A percentile compares a stretch with the other conserved stretches of the same genome.
Evolutionary conservation across 805 yeast genomes (phyloP).

Genomic region (Ogataea trehaloabstinens): DNA sequence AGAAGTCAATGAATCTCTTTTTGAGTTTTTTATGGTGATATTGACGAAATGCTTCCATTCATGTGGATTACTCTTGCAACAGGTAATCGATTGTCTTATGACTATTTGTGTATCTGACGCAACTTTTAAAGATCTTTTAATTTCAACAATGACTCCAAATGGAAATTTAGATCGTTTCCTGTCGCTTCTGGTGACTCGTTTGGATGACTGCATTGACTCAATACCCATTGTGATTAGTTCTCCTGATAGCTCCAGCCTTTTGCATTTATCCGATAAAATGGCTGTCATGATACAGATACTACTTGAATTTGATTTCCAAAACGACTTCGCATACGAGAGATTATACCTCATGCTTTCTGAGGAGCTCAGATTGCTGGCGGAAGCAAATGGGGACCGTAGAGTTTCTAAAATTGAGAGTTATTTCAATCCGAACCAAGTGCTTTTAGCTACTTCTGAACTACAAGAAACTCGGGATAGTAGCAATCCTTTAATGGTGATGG

Average conservation of each 20-base stretch:
- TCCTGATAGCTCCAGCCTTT: conserved; percentile 26
- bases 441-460: conserved; percentile 21
- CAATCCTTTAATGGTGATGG: conserved; percentile 16
- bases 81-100: conserved; percentile 32
- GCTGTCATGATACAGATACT: conserved; percentile 10
- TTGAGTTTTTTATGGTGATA: conserved; percentile 30
- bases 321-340: conserved; percentile 5
- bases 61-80: conserved; percentile 36
- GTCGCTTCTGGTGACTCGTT: conserved; percentile 2
- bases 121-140: conserved; percentile 5
- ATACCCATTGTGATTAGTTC: conserved; percentile 22
- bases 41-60: conserved; percentile 34
- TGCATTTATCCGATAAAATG: conserved; percentile 10
- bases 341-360: conserved; percentile 12
- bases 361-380: conserved; percentile 13
- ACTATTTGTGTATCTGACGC: conserved; percentile 18
- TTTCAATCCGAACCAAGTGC: conserved; percentile 22
- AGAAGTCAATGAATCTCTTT: conserved; percentile 34
- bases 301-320: conserved; percentile 5
- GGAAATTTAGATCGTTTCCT: conserved; percentile 12
- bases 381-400: conserved; percentile 1
- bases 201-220: conserved; percentile 15
- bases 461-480: conserved; percentile 6
- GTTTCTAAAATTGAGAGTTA: background rate
- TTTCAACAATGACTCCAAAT: conserved; percentile 16